phyloP scores from a whole-genome alignment of 139 green algal species.

The Micractinium conductrix region DNA sequence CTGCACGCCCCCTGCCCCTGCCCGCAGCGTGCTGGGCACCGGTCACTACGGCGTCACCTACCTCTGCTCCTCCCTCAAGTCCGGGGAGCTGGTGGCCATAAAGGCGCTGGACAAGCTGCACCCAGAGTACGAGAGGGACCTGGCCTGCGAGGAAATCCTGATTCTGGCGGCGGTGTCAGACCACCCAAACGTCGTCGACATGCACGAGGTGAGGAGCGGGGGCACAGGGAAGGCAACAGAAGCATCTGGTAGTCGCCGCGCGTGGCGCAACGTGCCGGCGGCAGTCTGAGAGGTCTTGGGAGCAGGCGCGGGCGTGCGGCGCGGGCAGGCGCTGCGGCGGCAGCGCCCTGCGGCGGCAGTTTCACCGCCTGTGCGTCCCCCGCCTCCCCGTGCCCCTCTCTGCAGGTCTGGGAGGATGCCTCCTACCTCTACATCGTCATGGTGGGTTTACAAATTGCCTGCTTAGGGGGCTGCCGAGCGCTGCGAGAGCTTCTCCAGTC shows the following conservation, averaged over 20 bases:
- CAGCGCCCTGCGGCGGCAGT: too few species aligned
- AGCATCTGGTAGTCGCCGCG: too few species aligned
- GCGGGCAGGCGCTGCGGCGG: too few species aligned
- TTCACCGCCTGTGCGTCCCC: too few species aligned
- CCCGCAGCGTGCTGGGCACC: slow-evolving; percentile 18
- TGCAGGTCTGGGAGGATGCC: slow-evolving; percentile 74
- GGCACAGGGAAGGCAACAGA: too few species aligned
- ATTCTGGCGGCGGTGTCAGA: slow-evolving; percentile 28
- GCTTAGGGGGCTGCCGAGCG: too few species aligned
- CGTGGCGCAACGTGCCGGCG: too few species aligned
- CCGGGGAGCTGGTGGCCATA: slow-evolving; percentile 31
- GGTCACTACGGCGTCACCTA: slow-evolving; percentile 34
- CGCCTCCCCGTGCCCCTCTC: too few species aligned
- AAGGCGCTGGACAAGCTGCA: slow-evolving; percentile 47
- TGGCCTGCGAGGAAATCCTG: slow-evolving; percentile 17
- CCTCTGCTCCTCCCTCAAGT: slow-evolving; percentile 12
- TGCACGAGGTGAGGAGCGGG: slow-evolving; percentile 70
- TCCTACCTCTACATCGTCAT: slow-evolving; percentile 83
- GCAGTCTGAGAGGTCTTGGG: too few species aligned
- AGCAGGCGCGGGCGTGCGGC: too few species aligned
- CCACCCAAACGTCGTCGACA: neutral
- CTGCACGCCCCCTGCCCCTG: neutral
- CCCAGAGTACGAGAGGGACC: slow-evolving; percentile 33
- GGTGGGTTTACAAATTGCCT: slow-evolving; percentile 45
- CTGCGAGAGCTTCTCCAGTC: too few species aligned